These are phyloP conservation scores for Saccharomyces uvarum DNA, from an alignment of 1,139 yeast species.

Conservation along the genomic window DNA sequence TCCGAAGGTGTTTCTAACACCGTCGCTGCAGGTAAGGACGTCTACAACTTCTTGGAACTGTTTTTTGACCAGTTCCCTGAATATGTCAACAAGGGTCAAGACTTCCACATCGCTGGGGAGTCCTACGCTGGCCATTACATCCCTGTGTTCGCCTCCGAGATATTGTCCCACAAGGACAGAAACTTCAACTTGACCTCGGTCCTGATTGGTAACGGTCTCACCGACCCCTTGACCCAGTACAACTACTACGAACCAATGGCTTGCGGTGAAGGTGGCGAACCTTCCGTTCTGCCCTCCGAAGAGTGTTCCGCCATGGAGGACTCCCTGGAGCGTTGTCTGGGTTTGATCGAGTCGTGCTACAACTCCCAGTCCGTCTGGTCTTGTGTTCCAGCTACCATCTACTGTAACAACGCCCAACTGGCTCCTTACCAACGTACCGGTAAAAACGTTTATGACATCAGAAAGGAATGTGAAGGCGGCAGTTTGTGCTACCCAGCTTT, in stretches of 20 bases:
- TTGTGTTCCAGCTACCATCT: conserved; percentile 88
- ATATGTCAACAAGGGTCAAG: conserved; percentile 45
- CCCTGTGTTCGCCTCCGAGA: conserved; percentile 87
- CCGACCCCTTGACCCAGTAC: conserved; percentile 86
- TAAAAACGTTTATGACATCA: conserved; percentile 85
- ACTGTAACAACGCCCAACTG: conserved; percentile 82
- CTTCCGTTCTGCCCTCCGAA: conserved; percentile 61
- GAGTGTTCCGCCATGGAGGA: conserved; percentile 72
- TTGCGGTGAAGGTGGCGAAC: conserved; percentile 88
- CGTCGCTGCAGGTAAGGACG: conserved; percentile 87
- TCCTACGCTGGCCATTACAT: conserved; percentile 98
- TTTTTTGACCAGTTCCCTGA: conserved; percentile 90
- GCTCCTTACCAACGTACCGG: conserved; percentile 89
- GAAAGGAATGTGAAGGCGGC: conserved; percentile 71
- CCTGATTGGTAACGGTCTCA: conserved; percentile 90
- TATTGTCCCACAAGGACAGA: conserved; percentile 69
- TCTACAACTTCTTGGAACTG: conserved; percentile 80
- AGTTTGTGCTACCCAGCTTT: conserved; percentile 73
- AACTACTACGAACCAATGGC: conserved; percentile 94
- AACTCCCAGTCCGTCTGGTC: conserved; percentile 70
- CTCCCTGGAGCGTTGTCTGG: conserved; percentile 71
- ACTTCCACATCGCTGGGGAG: conserved; percentile 95
- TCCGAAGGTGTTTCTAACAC: conserved; percentile 55
- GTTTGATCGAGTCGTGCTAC: conserved; percentile 76
- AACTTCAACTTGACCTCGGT: conserved; percentile 80